Evolutionary conservation across 2,329 filamentous ascomycete genomes (phyloP), one percentile per base, ranked within the genome.

Genomic region (Paramyrothecium roridum): DNA sequence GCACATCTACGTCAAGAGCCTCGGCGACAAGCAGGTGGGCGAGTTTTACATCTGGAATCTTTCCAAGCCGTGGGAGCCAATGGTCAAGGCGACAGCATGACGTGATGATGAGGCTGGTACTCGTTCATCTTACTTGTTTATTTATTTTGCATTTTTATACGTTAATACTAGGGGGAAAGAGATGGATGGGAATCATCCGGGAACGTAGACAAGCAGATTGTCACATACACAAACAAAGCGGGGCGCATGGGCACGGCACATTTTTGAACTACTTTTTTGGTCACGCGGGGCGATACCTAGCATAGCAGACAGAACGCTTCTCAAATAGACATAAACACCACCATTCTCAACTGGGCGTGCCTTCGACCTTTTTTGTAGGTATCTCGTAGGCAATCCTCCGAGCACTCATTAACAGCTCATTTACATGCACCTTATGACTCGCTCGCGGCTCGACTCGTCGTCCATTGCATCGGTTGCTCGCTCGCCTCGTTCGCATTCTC

Each of bases 31-130:
- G 48, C 64, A 63, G 6, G 53, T 60, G 2, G 71, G 69, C 11
- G 70, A 74, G 49, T 65, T 75, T 21, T 76, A 76, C 54, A 64
- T 76, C 43, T 76, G 74, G 74, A 74, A 76, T 56, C 56, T 72
- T 60, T 65, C 70, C 17, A 63, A 65, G 33, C 74, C 74, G 37
- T 76, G 74, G 74, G 74, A 76, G 58, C 74, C 74, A 10, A 73
- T 76, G 69, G 68, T 76, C n/a, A 72, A 69, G 58, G 73, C 72
- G 10, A 65, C 64, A 13, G 71, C 67, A n/a, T 73, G 53, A 63
- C 22, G n/a, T n/a, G n/a, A n/a, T 17, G 54, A 13, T 37, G 20
- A 20, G 48, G 22, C 33, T n/a, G 46, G 54, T 49, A 34, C 30
- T 58, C 54, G 19, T 37, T n/a, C n/a, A n/a, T n/a, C n/a, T n/a